Conservation (phyloP, 805 yeast genomes). For the Kregervanrija pseudodelftensis region DNA sequence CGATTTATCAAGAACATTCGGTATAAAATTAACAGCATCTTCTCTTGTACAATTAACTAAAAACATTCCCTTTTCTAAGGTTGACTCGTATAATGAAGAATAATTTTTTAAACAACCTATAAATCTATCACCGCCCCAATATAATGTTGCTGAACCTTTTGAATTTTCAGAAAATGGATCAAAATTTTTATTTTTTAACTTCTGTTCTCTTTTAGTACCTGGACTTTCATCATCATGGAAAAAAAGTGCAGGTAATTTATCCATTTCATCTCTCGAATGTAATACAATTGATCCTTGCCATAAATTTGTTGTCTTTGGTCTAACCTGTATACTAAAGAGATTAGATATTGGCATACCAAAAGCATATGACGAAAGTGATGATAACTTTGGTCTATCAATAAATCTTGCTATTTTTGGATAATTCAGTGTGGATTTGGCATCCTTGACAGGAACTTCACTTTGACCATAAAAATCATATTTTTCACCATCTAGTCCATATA, state of each 20-base stretch:
- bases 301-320: conserved; percentile 80
- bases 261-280: conserved; percentile 53
- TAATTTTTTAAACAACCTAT: conserved; percentile 44
- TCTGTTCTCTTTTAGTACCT: conserved; percentile 59
- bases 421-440: conserved; percentile 12
- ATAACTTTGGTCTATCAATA: conserved; percentile 45
- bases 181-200: conserved; percentile 53
- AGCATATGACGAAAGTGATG: conserved; percentile 55
- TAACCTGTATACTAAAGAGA: conserved; percentile 71
- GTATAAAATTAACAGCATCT: conserved; percentile 55
- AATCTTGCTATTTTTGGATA: conserved; percentile 24
- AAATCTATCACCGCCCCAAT: conserved; percentile 92
- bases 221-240: conserved; percentile 88
- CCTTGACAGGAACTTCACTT: conserved; percentile 9
- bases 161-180: conserved; percentile 61
- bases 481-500: conserved; percentile 33
- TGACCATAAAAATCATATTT: conserved; percentile 15
- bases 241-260: conserved; percentile 73
- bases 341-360: conserved; percentile 55
- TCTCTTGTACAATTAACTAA: conserved; percentile 72
- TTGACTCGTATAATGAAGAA: conserved; percentile 60
- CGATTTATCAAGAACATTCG: conserved; percentile 30
- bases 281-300: conserved; percentile 87
- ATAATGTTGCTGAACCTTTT: conserved; percentile 40
- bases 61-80: conserved; percentile 64